Evolutionary conservation across 2,329 filamentous ascomycete genomes (phyloP).

Genomic region (Corinectria fuckeliana): DNA sequence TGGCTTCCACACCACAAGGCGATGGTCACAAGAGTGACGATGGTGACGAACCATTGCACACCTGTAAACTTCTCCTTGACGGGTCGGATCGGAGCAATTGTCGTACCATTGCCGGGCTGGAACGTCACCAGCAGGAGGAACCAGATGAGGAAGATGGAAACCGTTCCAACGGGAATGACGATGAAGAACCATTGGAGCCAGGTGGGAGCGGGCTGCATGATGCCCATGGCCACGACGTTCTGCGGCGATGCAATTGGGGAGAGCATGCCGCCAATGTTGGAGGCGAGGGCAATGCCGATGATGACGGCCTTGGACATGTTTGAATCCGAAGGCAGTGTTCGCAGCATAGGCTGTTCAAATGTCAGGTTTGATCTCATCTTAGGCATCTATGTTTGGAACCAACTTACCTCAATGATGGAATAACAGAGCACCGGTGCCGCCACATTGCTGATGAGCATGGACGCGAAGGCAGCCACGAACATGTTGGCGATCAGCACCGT

Average conservation of each 20-base stretch:
- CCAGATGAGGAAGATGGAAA: constrained; percentile 91
- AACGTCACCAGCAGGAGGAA: constrained; percentile 83
- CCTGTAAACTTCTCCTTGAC: constrained; percentile 89
- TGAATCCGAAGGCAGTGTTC: constrained; percentile 88
- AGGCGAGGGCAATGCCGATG: constrained; percentile 91
- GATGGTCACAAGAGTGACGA: constrained; percentile 85
- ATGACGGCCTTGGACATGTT: constrained; percentile 95
- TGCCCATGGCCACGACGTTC: constrained; percentile 94
- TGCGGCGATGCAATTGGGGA: constrained; percentile 97
- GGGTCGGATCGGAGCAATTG: constrained; percentile 88
- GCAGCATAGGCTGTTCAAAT: constrained; percentile 76
- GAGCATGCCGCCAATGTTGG: constrained; percentile 94
- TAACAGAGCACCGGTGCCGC: constrained; percentile 96
- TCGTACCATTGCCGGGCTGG: constrained; percentile 81
- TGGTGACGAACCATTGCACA: constrained; percentile 89
- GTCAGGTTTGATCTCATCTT: constrained; percentile 17
- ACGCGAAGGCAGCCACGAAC: constrained; percentile 97
- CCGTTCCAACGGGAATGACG: constrained; percentile 87
- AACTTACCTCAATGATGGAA: constrained; percentile 86
- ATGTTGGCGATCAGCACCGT: constrained; percentile 96
- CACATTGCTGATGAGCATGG: constrained; percentile 99
- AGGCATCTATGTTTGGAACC: neutral
- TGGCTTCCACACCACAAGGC: constrained; percentile 91
- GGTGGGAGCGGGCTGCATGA: constrained; percentile 89
- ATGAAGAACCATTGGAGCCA: constrained; percentile 99